A percentile compares a stretch with the other conserved stretches of the same genome.
Evolutionary conservation across 2,329 filamentous ascomycete species (phyloP).

Genomic region (Cercospora canescens): DNA sequence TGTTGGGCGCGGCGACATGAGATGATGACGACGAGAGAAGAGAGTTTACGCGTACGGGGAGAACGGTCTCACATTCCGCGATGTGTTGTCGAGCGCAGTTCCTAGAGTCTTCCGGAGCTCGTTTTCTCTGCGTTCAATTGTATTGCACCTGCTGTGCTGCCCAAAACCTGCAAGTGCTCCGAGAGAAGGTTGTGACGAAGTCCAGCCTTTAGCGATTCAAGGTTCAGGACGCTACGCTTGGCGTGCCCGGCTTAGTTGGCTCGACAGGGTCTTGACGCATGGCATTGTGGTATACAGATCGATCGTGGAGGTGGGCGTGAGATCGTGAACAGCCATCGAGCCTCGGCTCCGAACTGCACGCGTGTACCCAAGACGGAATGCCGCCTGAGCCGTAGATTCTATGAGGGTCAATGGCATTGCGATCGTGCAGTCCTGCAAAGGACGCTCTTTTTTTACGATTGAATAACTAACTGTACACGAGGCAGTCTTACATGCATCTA

Average conservation of each 20-base stretch:
- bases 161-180: conserved; percentile 4
- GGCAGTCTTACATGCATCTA: background rate
- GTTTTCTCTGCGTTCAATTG: background rate
- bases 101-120: background rate
- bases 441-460: background rate
- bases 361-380: background rate
- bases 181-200: background rate
- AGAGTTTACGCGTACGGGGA: background rate
- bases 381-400: background rate
- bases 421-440: background rate
- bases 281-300: background rate
- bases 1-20: background rate
- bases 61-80: background rate
- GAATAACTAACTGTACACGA: background rate
- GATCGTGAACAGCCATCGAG: background rate
- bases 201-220: background rate
- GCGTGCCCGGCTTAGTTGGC: background rate
- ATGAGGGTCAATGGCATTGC: background rate
- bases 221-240: background rate
- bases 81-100: background rate
- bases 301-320: background rate
- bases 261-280: conserved; percentile 2
- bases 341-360: background rate
- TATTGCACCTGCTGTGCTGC: background rate
- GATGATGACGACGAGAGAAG: background rate